Conservation (phyloP, 331 rosid species). For the Rosa hybrid region DNA sequence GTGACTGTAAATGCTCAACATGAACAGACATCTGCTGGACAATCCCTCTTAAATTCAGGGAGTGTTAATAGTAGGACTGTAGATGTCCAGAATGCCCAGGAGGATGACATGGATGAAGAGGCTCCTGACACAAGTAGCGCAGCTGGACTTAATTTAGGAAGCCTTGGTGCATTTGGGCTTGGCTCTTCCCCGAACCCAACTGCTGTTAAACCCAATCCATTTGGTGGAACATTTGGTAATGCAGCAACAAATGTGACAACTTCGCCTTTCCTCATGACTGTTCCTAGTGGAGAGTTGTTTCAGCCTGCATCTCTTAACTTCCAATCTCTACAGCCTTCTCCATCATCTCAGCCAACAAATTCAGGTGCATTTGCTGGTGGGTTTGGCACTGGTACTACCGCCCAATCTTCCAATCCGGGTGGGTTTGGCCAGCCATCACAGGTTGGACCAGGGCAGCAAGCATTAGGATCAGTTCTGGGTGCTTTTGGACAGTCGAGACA, state of each 20-base stretch:
- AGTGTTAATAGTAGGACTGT: constrained; percentile 38
- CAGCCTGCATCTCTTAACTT: constrained; percentile 78
- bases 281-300: constrained; percentile 69
- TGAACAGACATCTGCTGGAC: constrained; percentile 43
- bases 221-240: constrained; percentile 74
- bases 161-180: constrained; percentile 64
- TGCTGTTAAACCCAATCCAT: constrained; percentile 65
- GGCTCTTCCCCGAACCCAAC: constrained; percentile 50
- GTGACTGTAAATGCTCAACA: constrained; percentile 36
- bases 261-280: constrained; percentile 43
- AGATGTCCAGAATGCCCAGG: constrained; percentile 49
- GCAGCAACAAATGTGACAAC: constrained; percentile 36
- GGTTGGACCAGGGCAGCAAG: constrained; percentile 84
- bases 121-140: constrained; percentile 64
- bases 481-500: constrained; percentile 93
- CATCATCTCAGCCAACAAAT: constrained; percentile 49
- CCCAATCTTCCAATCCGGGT: constrained; percentile 48
- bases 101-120: constrained; percentile 95
- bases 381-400: constrained; percentile 42
- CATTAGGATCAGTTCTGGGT: constrained; percentile 91
- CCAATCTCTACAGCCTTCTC: constrained; percentile 55
- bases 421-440: constrained; percentile 75
- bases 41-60: constrained; percentile 35
- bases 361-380: constrained; percentile 61
- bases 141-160: constrained; percentile 53